Base-by-base conservation (phyloP, 257 asterid species). In the Rhazya stricta region DNA sequence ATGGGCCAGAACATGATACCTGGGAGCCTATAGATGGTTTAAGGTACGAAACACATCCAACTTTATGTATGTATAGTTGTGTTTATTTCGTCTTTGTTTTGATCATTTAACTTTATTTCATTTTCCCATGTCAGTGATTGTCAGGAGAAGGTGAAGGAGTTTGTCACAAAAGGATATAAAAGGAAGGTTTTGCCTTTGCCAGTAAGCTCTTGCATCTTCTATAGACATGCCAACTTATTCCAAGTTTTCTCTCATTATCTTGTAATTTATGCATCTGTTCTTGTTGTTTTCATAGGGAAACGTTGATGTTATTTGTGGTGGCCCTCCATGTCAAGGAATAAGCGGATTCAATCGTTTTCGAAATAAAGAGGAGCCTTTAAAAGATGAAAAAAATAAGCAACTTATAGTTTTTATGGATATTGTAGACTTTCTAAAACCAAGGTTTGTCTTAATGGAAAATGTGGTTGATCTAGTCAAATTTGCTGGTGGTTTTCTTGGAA, bases 291-390 rank as follows among this genome's bases (percentile, higher is more conserved):
- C 57, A 29, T 21, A 94, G 98, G 98, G 96, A 27, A 39, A 70
- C 12, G 96, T 91, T 39, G 96, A 91, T 76, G 97, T 89, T 19
- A 73, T 94, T 48, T 94, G 98, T 76, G 98, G 98, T 11, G 98
- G 98, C 0, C 98, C 98, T 13, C 98, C 98, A 6, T 93, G 97
- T 53, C 98, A 93, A 81, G 98, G 98, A 46, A 90, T 94, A 45
- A 94, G 98, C 77, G 98, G 97, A 3, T 90, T 82, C 46, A 94
- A 94, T 71, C 84, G 96, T 48, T 90, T 83, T 62, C 85, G 98
- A 42, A 81, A 94, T 30, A 75, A 30, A 53, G 76, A 71, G 0
- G 70, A 84, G 2, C 98, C 98, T 1, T 81, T 94, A 1, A 74
- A 80, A 9, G 98, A 90, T 77, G 70, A 83, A 0, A 94, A 90